A percentile compares a stretch with the other conserved stretches of the same genome.
phyloP scores from a whole-genome alignment of 306 rosid species.

The Abrus precatorius region DNA sequence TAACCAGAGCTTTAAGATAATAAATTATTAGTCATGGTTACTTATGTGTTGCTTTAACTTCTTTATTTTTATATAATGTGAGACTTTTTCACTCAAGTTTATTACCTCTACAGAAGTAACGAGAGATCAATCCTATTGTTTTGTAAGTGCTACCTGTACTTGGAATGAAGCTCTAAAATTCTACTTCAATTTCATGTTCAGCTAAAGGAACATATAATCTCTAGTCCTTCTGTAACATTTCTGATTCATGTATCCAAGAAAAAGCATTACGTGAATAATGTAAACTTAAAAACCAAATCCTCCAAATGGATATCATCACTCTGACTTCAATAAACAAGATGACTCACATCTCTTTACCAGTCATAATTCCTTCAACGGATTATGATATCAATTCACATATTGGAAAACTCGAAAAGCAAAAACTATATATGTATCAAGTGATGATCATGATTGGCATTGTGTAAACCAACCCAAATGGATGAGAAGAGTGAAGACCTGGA shows the following conservation, averaged over 20 bases:
- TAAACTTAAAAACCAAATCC: not conserved
- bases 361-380: not conserved
- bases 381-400: constrained; percentile 13
- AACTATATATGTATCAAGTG: not conserved
- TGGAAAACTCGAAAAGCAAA: not conserved
- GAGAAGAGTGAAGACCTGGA: constrained; percentile 14
- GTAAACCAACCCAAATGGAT: not conserved
- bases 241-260: not conserved
- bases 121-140: constrained; percentile 25
- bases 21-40: too few relatives aligned
- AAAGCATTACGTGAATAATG: not conserved
- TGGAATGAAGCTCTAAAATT: constrained; percentile 2
- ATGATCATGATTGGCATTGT: not conserved
- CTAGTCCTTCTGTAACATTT: not conserved
- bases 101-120: not conserved
- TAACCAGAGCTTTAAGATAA: too few relatives aligned
- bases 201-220: not conserved
- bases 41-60: too few relatives aligned
- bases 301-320: not conserved
- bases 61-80: too few relatives aligned
- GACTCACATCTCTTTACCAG: constrained; percentile 5
- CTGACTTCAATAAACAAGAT: not conserved
- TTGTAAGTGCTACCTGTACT: not conserved
- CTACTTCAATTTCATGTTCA: not conserved
- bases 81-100: too few relatives aligned